Conservation (phyloP, 495 filamentous ascomycete genomes). For the Penicillium bovifimosum region DNA sequence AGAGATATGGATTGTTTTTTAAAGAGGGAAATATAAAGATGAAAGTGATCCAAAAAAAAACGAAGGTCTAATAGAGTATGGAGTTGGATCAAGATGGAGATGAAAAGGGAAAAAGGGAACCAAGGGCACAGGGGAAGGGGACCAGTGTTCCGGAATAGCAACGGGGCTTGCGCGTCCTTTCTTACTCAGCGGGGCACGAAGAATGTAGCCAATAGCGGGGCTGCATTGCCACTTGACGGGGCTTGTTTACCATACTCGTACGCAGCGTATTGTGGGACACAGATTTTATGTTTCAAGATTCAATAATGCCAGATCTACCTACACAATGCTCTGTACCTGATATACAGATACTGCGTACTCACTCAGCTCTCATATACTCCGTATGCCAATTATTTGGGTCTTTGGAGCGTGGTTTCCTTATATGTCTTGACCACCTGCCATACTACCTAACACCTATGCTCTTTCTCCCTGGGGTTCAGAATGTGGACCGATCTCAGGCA, state of each 20-base stretch:
- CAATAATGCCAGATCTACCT: neutral
- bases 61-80: constrained; percentile 5
- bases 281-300: neutral
- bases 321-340: too few species aligned
- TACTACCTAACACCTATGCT: too few species aligned
- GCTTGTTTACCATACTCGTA: constrained; percentile 7
- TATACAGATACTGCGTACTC: too few species aligned
- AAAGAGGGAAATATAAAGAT: constrained; percentile 1
- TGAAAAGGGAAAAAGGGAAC: constrained; percentile 6
- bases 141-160: constrained; percentile 27
- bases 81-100: constrained; percentile 10
- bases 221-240: constrained; percentile 1
- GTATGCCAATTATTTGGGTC: too few species aligned
- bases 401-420: neutral
- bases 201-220: constrained; percentile 10
- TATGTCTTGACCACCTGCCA: neutral
- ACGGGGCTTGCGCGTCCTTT: constrained; percentile 36
- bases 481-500: neutral
- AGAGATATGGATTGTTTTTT: neutral
- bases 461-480: too few species aligned
- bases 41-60: neutral
- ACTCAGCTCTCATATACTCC: neutral
- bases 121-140: constrained; percentile 12
- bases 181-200: constrained; percentile 28
- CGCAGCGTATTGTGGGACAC: neutral